phyloP scores from a whole-genome alignment of 2,329 filamentous ascomycete genomes.

The Botrytis porri region DNA sequence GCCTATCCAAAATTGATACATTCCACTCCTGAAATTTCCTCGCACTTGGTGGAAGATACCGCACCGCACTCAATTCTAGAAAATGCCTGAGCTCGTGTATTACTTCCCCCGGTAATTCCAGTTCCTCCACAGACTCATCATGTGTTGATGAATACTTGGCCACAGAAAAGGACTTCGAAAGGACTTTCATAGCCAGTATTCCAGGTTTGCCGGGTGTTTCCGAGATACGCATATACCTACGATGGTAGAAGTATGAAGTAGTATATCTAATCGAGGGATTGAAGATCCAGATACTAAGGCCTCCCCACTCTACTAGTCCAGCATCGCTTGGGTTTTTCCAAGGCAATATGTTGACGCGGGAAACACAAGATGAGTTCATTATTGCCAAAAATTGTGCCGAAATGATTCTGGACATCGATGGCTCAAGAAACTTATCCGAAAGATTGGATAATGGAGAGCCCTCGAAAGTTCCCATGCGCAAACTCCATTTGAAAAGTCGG shows the following conservation, averaged over 20 bases:
- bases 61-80: constrained; percentile 44
- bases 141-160: constrained; percentile 25
- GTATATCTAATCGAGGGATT: constrained; percentile 14
- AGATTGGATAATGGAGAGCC: neutral
- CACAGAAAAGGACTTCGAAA: constrained; percentile 27
- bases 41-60: constrained; percentile 53
- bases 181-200: constrained; percentile 33
- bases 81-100: constrained; percentile 44
- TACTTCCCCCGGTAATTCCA: constrained; percentile 51
- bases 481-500: constrained; percentile 35
- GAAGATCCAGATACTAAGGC: constrained; percentile 4
- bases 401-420: constrained; percentile 26
- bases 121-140: constrained; percentile 48
- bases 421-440: neutral
- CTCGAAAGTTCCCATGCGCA: constrained; percentile 4
- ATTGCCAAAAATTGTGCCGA: constrained; percentile 24
- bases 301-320: neutral
- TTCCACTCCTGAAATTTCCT: constrained; percentile 63
- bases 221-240: neutral
- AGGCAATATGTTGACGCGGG: constrained; percentile 14
- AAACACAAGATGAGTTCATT: constrained; percentile 19
- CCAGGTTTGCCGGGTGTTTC: neutral
- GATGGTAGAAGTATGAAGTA: neutral
- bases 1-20: constrained; percentile 59
- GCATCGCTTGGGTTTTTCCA: neutral